Percentiles rank a stretch among this genome's conserved stretches.
phyloP scores from a whole-genome alignment of 2,329 filamentous ascomycete genomes.

The Grosmannia huntii region DNA sequence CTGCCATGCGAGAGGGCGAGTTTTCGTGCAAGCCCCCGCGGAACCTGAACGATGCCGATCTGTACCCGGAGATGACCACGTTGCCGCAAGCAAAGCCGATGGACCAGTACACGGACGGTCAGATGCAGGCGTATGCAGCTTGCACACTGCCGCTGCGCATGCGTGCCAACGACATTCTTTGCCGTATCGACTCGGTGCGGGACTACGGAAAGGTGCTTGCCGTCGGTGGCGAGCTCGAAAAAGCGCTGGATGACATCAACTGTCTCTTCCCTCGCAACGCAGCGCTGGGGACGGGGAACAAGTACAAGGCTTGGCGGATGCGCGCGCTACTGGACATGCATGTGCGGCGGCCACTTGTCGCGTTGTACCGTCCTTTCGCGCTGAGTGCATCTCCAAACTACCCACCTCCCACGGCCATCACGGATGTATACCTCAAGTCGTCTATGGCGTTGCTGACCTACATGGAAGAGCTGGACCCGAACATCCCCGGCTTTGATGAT shows the following conservation, averaged over 20 bases:
- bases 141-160: constrained; percentile 36
- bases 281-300: constrained; percentile 27
- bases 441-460: constrained; percentile 44
- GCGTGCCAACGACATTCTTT: constrained; percentile 35
- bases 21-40: constrained; percentile 39
- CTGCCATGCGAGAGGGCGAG: constrained; percentile 37
- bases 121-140: constrained; percentile 41
- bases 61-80: constrained; percentile 33
- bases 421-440: constrained; percentile 38
- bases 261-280: constrained; percentile 35
- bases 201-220: constrained; percentile 41
- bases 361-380: constrained; percentile 41
- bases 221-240: constrained; percentile 38
- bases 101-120: constrained; percentile 38
- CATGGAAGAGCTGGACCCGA: constrained; percentile 39
- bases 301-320: constrained; percentile 38
- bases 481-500: constrained; percentile 30
- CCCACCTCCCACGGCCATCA: constrained; percentile 31
- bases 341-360: constrained; percentile 36
- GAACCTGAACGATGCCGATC: constrained; percentile 39
- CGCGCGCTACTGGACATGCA: constrained; percentile 41
- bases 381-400: constrained; percentile 33
- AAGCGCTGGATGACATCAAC: constrained; percentile 40
- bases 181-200: constrained; percentile 36
- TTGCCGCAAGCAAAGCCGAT: constrained; percentile 36